These are phyloP conservation scores for Selenicereus undatus DNA, from an alignment of 148 eudicot species.

Conservation along the genomic window DNA sequence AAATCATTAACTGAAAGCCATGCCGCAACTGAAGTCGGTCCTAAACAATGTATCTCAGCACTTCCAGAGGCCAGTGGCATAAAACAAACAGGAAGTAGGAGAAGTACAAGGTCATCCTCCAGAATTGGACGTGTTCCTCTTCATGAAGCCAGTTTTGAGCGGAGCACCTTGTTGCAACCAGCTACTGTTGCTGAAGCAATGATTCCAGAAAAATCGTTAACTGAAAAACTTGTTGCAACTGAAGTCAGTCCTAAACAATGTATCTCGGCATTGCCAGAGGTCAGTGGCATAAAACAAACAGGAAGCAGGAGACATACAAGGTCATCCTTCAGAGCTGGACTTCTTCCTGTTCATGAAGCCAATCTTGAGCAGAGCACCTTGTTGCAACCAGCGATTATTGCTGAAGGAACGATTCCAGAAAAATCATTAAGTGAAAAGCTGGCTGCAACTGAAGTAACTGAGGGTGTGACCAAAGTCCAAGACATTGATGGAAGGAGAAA, in stretches of 20 bases:
- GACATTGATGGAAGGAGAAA: slow-evolving; percentile 17
- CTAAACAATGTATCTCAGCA: background rate
- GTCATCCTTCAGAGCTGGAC: slow-evolving; percentile 11
- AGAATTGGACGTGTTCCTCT: slow-evolving; percentile 2
- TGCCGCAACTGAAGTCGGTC: slow-evolving; percentile 9
- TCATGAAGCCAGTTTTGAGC: slow-evolving; percentile 11
- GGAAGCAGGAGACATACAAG: slow-evolving; percentile 14
- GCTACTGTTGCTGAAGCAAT: slow-evolving; percentile 1
- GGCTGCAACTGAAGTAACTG: slow-evolving; percentile 2
- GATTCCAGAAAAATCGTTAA: slow-evolving; percentile 4
- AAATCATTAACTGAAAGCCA: background rate
- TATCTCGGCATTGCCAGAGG: slow-evolving; percentile 6
- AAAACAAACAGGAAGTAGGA: slow-evolving; percentile 8
- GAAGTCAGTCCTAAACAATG: slow-evolving; percentile 9
- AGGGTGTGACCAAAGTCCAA: slow-evolving; percentile 2
- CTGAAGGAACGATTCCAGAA: slow-evolving; percentile 11
- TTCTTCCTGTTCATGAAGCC: slow-evolving; percentile 1
- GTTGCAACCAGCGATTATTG: background rate
- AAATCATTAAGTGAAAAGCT: slow-evolving; percentile 4
- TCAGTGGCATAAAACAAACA: background rate
- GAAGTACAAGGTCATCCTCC: slow-evolving; percentile 18
- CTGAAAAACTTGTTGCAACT: slow-evolving; percentile 1
- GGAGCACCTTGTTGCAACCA: slow-evolving; percentile 10
- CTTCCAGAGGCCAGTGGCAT: slow-evolving; percentile 1
- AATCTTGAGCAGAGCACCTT: slow-evolving; percentile 13